Base-by-base conservation (phyloP, 257 asterid species). In the Forsythia suspensa region DNA sequence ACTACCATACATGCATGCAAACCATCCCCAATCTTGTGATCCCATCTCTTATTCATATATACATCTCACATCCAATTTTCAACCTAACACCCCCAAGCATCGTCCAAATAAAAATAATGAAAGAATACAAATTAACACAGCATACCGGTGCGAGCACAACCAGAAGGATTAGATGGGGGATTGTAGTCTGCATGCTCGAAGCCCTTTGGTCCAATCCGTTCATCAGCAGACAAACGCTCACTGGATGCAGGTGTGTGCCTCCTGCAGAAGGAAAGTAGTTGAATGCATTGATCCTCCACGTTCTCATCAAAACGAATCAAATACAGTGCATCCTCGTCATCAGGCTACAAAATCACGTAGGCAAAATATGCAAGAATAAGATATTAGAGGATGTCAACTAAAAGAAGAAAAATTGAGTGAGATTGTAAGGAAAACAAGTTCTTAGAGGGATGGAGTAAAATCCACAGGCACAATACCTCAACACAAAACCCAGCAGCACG, bases 401-500 rank as follows among this genome's bases (percentile, higher is more conserved):
- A 40, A 18, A 40, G 70, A 72, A 72, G 24, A 73, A 80, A 39
- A 79, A 57, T 39, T 18, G 20, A 59, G 51, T 2, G 68, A 38
- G 70, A 51, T 71, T 57, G 66, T 41, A 74, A 77, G 7, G 52
- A 52, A 71, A 55, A 38, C 57, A 24, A 48, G 41, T 12, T 67
- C 78, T 73, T 48, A 48, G 24, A 79, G 42, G 37, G 74, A 51
- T 71, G 20, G 75, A 15, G 18, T 20, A 57, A 57, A 57, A 57
- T 21, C 5, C 13, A 9, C 1, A 46, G 81, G 71, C 76, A 76
- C 59, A 12, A 67, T 86, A 96, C 99, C 99, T 96, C 98, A 72
- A 90, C 93, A 82, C 98, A 96, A 83, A 90, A 96, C 72, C 99
- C 99, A 70, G 99, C 99, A 79, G 91, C 98, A 85, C 99, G 97